Evolutionary conservation across 441 rosid species (phyloP).

Genomic region (Rhodomyrtus psidioides): DNA sequence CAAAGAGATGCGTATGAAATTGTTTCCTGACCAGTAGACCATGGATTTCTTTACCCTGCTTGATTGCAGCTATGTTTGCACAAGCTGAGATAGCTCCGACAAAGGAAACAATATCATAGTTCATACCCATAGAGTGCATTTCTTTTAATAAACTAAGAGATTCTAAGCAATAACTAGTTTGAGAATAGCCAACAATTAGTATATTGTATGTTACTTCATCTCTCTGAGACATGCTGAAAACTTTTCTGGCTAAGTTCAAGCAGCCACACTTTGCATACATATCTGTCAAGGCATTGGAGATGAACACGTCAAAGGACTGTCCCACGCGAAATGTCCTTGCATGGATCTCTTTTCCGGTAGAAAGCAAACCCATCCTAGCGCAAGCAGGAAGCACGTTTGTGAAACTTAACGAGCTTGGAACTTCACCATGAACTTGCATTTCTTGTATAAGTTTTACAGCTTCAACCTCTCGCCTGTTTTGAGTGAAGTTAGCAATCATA

Average conservation of each 20-base stretch:
- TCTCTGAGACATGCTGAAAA: constrained; percentile 27
- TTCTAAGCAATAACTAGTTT: constrained; percentile 31
- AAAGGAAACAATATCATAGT: constrained; percentile 37
- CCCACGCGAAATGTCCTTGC: constrained; percentile 32
- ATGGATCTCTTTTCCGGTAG: constrained; percentile 50
- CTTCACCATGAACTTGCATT: constrained; percentile 21
- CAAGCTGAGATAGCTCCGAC: constrained; percentile 48
- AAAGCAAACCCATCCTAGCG: constrained; percentile 29
- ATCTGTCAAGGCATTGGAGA: constrained; percentile 53
- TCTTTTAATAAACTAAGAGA: constrained; percentile 40
- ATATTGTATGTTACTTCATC: constrained; percentile 56
- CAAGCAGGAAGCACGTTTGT: constrained; percentile 49
- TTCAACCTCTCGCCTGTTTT: constrained; percentile 17
- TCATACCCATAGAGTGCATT: constrained; percentile 32
- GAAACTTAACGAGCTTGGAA: constrained; percentile 22
- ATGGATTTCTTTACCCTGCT: constrained; percentile 53
- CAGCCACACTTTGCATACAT: constrained; percentile 53
- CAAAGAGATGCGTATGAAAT: constrained; percentile 33
- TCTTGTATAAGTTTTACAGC: constrained; percentile 21
- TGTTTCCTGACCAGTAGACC: constrained; percentile 30
- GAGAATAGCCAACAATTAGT: constrained; percentile 37
- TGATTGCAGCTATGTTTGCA: constrained; percentile 34
- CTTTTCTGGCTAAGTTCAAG: constrained; percentile 30
- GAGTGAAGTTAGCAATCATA: constrained; percentile 34
- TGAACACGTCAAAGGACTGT: constrained; percentile 27